Percentiles rank a stretch among this genome's conserved stretches.
Conservation (phyloP, 805 yeast species). For the Sugiyamaella chiloensis region DNA sequence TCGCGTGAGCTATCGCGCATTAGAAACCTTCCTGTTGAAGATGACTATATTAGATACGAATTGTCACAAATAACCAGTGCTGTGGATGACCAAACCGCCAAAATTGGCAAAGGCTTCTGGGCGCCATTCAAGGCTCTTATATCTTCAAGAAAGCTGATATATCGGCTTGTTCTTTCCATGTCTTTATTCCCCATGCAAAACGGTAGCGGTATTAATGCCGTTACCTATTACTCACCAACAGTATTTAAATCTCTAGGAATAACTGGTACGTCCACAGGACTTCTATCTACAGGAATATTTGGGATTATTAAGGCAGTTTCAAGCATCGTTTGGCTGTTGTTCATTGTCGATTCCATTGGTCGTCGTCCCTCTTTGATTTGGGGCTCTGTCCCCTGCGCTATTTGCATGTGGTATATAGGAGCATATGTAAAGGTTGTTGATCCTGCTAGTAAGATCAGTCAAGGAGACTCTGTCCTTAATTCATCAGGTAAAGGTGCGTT, state of each 20-base stretch:
- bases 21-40: background rate
- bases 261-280: background rate
- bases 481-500: background rate
- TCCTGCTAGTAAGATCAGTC: background rate
- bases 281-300: background rate
- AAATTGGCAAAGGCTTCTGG: background rate
- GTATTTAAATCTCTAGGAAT: background rate
- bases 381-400: constrained; percentile 42
- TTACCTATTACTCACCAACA: background rate
- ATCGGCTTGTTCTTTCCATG: background rate
- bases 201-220: background rate
- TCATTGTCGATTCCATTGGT: constrained; percentile 58
- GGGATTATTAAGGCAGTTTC: background rate
- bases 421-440: background rate
- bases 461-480: background rate
- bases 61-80: background rate
- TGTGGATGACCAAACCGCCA: background rate
- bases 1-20: background rate
- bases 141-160: background rate
- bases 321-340: background rate
- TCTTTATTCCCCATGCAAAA: background rate
- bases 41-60: background rate
- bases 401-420: constrained; percentile 22
- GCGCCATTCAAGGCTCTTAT: background rate
- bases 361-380: constrained; percentile 44